Evolutionary conservation across 208 protist species (phyloP).

Genomic region (Leishmania martiniquensis): DNA sequence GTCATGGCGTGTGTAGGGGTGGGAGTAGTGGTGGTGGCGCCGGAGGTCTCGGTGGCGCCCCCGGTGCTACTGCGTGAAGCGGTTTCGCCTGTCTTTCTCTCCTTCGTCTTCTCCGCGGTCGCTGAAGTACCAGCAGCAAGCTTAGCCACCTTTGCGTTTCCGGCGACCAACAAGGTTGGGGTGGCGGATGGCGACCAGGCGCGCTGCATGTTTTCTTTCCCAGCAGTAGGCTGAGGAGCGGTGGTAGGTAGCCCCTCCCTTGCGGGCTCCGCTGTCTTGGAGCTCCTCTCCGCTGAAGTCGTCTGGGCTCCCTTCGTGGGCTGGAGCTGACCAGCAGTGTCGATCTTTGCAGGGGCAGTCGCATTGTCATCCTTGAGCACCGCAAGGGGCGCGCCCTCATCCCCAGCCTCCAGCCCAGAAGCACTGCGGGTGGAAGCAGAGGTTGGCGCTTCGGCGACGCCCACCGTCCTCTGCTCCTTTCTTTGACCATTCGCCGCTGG

Average conservation of each 20-base stretch:
- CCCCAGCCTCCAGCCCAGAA: background rate
- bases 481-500: background rate
- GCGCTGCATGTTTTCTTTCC: background rate
- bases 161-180: background rate
- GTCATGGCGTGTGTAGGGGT: background rate
- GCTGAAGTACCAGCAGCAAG: background rate
- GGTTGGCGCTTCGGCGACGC: background rate
- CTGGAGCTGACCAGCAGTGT: background rate
- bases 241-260: slow-evolving; percentile 4
- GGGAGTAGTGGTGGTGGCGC: background rate
- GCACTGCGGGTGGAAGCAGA: background rate
- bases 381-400: background rate
- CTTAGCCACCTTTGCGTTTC: background rate
- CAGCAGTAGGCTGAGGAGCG: background rate
- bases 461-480: background rate
- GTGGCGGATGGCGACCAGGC: background rate
- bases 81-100: background rate
- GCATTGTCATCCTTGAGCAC: background rate
- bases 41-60: background rate
- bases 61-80: background rate
- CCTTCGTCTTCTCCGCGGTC: background rate
- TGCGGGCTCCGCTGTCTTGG: slow-evolving; percentile 17
- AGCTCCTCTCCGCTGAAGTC: slow-evolving; percentile 15
- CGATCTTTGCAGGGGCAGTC: background rate
- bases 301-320: background rate